phyloP scores from a whole-genome alignment of 164 flowering plant genomes.

The Magnolia officinalis region DNA sequence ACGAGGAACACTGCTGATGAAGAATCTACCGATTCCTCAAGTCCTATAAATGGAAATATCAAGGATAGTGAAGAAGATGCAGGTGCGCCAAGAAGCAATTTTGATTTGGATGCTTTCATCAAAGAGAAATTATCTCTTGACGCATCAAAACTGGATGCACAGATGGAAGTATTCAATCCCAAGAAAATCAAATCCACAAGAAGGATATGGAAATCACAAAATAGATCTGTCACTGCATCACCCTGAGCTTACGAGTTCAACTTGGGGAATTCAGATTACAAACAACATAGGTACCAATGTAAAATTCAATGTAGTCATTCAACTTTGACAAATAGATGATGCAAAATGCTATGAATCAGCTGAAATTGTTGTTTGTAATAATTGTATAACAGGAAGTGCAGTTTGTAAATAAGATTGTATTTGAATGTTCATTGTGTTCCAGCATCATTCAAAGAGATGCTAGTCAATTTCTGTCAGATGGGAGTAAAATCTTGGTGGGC shows the following conservation, averaged over 20 bases:
- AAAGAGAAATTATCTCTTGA: slow-evolving; percentile 57
- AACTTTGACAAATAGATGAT: too few species aligned
- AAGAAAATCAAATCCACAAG: slow-evolving; percentile 20
- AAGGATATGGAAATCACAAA: slow-evolving; percentile 30
- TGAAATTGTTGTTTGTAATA: too few species aligned
- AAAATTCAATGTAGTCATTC: too few species aligned
- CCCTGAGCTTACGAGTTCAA: not conserved
- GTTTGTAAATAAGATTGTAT: too few species aligned
- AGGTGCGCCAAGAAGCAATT: slow-evolving; percentile 16
- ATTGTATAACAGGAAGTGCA: too few species aligned
- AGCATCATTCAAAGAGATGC: too few species aligned
- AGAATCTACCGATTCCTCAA: slow-evolving; percentile 14
- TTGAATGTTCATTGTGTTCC: too few species aligned
- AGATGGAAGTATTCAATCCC: slow-evolving; percentile 28
- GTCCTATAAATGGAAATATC: not conserved
- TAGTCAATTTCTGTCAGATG: too few species aligned
- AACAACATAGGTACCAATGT: too few species aligned
- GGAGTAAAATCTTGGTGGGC: too few species aligned
- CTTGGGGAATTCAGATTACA: not conserved
- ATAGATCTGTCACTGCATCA: slow-evolving; percentile 7
- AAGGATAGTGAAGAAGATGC: slow-evolving; percentile 8
- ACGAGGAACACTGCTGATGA: slow-evolving; percentile 18
- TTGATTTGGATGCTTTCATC: slow-evolving; percentile 65
- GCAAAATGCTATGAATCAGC: too few species aligned
- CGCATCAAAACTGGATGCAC: slow-evolving; percentile 47